These are phyloP conservation scores for Jimgerdemannia lactiflua DNA, from an alignment of 192 early-diverging fungal genomes.

Conservation along the genomic window DNA sequence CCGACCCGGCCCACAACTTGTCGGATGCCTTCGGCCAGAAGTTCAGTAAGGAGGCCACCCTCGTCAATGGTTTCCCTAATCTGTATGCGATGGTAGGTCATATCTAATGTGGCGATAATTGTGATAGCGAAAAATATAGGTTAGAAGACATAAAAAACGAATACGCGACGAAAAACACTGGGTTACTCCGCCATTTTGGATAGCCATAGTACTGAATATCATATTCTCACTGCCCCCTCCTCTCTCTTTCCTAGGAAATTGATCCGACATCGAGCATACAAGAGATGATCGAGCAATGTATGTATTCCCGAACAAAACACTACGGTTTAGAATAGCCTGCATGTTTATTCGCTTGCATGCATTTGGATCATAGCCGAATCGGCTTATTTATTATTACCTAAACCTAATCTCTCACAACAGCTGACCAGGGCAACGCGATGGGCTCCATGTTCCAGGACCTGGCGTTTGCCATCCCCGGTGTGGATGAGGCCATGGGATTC, in stretches of 20 bases:
- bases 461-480: slow-evolving; percentile 98
- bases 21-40: slow-evolving; percentile 99
- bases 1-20: slow-evolving; percentile 99
- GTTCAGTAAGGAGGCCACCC: slow-evolving; percentile 93
- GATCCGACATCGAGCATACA: slow-evolving; percentile 97
- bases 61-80: slow-evolving; percentile 94
- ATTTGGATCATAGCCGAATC: slow-evolving; percentile 8
- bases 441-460: slow-evolving; percentile 94
- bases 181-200: neutral
- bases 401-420: slow-evolving; percentile 29
- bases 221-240: neutral
- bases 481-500: slow-evolving; percentile 99
- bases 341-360: neutral
- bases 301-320: slow-evolving; percentile 1
- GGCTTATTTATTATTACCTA: neutral
- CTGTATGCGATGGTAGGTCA: slow-evolving; percentile 87
- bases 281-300: slow-evolving; percentile 96
- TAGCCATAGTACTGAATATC: neutral
- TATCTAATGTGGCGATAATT: neutral
- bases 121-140: neutral
- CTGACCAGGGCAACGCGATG: slow-evolving; percentile 72
- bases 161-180: no score
- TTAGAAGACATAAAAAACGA: no score
- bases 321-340: slow-evolving; percentile 2
- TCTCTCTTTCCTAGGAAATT: slow-evolving; percentile 75